Evolutionary conservation across 108 stramenopile genomes (phyloP).

Genomic region (Pseudonitzschia pungens): DNA sequence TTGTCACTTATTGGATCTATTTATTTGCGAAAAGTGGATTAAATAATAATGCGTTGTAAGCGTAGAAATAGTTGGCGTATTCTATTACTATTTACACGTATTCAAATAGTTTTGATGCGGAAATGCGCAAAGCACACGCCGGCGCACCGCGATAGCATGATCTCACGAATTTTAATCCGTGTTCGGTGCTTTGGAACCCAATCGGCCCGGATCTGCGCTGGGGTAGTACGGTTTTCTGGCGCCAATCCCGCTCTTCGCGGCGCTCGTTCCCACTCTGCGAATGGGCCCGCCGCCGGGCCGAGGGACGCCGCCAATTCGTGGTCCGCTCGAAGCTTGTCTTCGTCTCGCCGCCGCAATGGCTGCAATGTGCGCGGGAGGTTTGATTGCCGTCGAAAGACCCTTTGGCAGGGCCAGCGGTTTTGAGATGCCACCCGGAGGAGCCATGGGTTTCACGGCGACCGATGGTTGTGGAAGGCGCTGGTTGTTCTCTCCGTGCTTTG

Average conservation of each 20-base stretch:
- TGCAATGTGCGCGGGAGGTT: conserved; percentile 49
- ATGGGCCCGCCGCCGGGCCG: conserved; percentile 74
- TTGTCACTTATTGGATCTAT: no score
- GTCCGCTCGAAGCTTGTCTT: conserved; percentile 17
- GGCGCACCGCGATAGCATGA: no score
- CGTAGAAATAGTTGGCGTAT: no score
- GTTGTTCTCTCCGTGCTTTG: conserved; percentile 30
- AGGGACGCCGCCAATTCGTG: conserved; percentile 39
- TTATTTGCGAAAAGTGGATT: no score
- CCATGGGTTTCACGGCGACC: conserved; percentile 28
- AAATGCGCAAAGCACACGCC: no score
- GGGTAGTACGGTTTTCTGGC: conserved; percentile 79
- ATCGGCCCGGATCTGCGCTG: conserved; percentile 71
- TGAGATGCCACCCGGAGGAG: conserved; percentile 47
- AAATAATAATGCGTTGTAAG: no score
- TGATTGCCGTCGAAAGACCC: conserved; percentile 20
- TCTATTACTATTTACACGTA: no score
- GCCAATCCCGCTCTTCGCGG: conserved; percentile 33
- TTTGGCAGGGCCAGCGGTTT: conserved; percentile 26
- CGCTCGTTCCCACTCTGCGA: conserved; percentile 54
- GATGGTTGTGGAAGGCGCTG: neutral
- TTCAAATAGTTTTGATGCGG: no score
- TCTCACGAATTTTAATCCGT: neutral
- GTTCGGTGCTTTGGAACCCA: conserved; percentile 44
- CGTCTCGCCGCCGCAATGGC: conserved; percentile 50